These are phyloP conservation scores for Euphorbia schlechtendalii DNA, from an alignment of 441 rosid genomes.

Conservation along the genomic window DNA sequence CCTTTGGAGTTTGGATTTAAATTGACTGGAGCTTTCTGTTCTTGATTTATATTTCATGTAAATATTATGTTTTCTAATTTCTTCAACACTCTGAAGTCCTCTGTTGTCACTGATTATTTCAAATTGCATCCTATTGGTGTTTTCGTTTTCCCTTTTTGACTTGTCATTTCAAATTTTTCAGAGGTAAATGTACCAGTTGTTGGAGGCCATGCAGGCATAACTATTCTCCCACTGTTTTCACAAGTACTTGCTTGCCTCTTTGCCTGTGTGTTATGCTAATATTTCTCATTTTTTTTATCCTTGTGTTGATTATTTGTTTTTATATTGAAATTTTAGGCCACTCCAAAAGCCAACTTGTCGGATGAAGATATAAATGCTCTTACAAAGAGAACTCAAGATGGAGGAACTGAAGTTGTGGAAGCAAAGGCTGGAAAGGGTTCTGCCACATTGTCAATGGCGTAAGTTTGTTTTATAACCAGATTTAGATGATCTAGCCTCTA, in stretches of 20 bases:
- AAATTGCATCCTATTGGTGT: too few relatives aligned
- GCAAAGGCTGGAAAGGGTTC: conserved; percentile 99
- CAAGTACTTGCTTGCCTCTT: conserved; percentile 34
- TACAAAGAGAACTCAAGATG: conserved; percentile 93
- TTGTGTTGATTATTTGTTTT: conserved; percentile 8
- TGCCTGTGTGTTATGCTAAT: background rate
- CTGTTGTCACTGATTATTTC: background rate
- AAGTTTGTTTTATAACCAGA: conserved; percentile 28
- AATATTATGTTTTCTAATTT: background rate
- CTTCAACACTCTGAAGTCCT: background rate
- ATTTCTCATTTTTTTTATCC: background rate
- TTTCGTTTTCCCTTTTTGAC: too few relatives aligned
- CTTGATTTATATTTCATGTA: background rate
- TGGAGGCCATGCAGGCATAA: conserved; percentile 98
- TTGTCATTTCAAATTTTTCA: conserved; percentile 18
- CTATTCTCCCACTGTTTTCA: conserved; percentile 89
- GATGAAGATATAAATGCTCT: conserved; percentile 62
- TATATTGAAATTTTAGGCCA: conserved; percentile 46
- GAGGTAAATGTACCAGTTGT: conserved; percentile 89
- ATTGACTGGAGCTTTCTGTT: background rate
- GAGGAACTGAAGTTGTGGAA: conserved; percentile 96
- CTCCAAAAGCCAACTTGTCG: conserved; percentile 73
- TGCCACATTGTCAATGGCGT: conserved; percentile 98
- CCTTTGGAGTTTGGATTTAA: background rate
- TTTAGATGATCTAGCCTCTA: background rate